phyloP scores from a whole-genome alignment of 1,139 yeast species.

The Waltiozyma solani region DNA sequence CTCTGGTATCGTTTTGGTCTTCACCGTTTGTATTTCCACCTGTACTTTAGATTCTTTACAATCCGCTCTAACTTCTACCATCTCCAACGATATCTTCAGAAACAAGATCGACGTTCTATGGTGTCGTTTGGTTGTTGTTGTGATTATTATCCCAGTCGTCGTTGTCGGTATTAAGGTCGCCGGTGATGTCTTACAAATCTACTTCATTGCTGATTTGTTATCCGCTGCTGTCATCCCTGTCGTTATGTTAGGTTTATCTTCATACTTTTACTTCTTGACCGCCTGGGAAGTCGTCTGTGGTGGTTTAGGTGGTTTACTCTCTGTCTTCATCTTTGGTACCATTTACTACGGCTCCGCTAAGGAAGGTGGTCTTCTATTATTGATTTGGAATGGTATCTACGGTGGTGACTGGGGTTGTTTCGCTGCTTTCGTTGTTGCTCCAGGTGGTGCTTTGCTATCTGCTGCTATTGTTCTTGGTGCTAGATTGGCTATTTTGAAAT shows the following conservation, averaged over 20 bases:
- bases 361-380: constrained; percentile 65
- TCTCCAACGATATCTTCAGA: constrained; percentile 83
- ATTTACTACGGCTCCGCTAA: constrained; percentile 61
- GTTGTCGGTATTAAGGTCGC: constrained; percentile 79
- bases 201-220: constrained; percentile 82
- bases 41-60: constrained; percentile 87
- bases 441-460: constrained; percentile 64
- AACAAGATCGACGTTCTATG: constrained; percentile 60
- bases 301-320: constrained; percentile 72
- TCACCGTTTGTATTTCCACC: constrained; percentile 64
- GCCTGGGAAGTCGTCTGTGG: constrained; percentile 80
- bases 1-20: constrained; percentile 71
- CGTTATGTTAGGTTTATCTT: constrained; percentile 70
- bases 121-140: constrained; percentile 61
- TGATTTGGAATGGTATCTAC: constrained; percentile 75
- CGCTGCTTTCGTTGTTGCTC: constrained; percentile 91
- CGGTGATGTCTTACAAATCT: constrained; percentile 74
- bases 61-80: constrained; percentile 80
- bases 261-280: constrained; percentile 49
- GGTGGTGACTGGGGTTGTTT: constrained; percentile 86
- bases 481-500: constrained; percentile 34
- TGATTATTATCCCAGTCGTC: constrained; percentile 75
- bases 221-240: constrained; percentile 83
- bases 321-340: constrained; percentile 76
- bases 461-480: constrained; percentile 42